Base-by-base conservation (phyloP, 495 filamentous ascomycete species). In the Neurospora sp. region DNA sequence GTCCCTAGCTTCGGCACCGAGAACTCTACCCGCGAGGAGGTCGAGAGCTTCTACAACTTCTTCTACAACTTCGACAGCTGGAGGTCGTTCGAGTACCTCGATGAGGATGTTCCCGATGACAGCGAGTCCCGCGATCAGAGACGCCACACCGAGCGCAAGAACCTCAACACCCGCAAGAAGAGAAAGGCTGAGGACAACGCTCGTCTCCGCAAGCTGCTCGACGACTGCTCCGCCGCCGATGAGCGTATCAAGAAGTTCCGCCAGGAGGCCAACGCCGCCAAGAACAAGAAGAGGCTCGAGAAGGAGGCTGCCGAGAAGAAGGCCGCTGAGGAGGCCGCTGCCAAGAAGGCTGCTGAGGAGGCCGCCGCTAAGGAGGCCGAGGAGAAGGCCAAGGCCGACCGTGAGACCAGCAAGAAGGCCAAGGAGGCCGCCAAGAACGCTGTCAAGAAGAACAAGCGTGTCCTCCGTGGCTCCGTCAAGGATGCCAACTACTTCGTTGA, bases 11-110 rank as follows among this genome's bases (percentile, higher is more conserved):
- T 98, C 42, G 92, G 96, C 72, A 88, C 95, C 81, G 94, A 96
- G 60, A 92, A 96, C 76, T 91, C 90, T 78, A 89, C 90, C 78
- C 91, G 93, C 81, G 92, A 96, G 79, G 91, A 95, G 2, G 95
- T 99, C 37, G 93, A 98, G 79, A 84, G 85, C 72, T 99, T 99
- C 86, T 99, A 99, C 88, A 97, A 98, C 87, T 99, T 98, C 88
- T 99, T 93, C 92, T 99, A 97, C 88, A 94, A 94, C 86, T 96
- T 99, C 78, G 96, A 99, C 88, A 95, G 92, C 82, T 99, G 96
- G 96, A 88, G 96, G 70, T 90, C 92, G 35, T 99, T 99, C 82
- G 96, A 99, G 85, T 99, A 99, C 82, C 92, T 95, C 46, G 96
- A 99, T 79, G 96, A 98, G 86, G 96, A 99, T 79, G 95, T 99